A percentile compares a stretch with the other conserved stretches of the same genome.
Evolutionary conservation across 2,329 filamentous ascomycete species (phyloP).

Genomic region (Ophiostoma sp.): DNA sequence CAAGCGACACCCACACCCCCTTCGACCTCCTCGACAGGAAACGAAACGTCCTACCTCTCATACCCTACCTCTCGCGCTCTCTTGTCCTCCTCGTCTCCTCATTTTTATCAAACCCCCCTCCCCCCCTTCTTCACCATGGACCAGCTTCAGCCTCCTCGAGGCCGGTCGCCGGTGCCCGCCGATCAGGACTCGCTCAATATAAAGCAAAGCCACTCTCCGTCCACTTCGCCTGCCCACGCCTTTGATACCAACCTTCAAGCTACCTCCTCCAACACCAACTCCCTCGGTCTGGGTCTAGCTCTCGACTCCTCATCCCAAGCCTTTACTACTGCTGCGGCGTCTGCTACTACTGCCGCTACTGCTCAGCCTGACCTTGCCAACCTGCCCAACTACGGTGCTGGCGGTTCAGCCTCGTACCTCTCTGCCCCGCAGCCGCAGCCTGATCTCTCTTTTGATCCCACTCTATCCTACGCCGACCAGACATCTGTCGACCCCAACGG

Average conservation of each 20-base stretch:
- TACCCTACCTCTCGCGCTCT: neutral
- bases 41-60: neutral
- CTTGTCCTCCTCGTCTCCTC: neutral
- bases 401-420: constrained; percentile 21
- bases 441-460: constrained; percentile 41
- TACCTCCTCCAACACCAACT: constrained; percentile 27
- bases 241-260: constrained; percentile 41
- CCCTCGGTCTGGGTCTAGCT: constrained; percentile 52
- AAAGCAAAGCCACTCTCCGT: constrained; percentile 62
- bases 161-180: constrained; percentile 58
- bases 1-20: constrained; percentile 22
- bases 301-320: constrained; percentile 48
- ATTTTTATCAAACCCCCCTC: neutral
- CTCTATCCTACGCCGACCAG: constrained; percentile 44
- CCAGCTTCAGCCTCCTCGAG: constrained; percentile 46
- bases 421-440: constrained; percentile 30
- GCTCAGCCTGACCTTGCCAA: constrained; percentile 43
- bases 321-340: constrained; percentile 32
- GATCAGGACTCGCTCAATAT: constrained; percentile 56
- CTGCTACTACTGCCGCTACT: constrained; percentile 19
- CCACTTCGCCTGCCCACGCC: constrained; percentile 46
- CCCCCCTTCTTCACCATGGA: constrained; percentile 42
- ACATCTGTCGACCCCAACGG: constrained; percentile 27
- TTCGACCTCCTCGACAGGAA: neutral
- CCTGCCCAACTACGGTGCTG: constrained; percentile 47